Base-by-base conservation (phyloP, 345 rosid genomes). In the Anacardium occidentale region DNA sequence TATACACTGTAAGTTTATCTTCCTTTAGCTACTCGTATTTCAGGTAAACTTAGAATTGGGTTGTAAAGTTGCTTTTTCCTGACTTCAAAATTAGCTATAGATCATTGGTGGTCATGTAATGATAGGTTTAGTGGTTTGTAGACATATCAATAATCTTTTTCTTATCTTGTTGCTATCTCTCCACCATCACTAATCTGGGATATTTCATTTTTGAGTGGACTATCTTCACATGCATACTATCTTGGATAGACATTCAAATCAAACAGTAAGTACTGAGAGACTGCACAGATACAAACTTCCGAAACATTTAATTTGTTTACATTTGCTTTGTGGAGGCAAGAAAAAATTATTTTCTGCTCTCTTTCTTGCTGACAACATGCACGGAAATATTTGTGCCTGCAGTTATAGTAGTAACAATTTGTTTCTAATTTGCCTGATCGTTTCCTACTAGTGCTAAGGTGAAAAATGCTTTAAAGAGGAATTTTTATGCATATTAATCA, bases 1-100 rank as follows among this genome's bases (percentile, higher is more conserved):
- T 93, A 66, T 93, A 93, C 84, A 93, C 99, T 57, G 97, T 91
- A 81, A 86, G 96, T 83, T 68, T 55, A 53, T 64, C 9, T 65
- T 21, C n/a, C 17, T 64, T 26, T 7, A 4, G 21, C 22, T 64
- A 15, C 47, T 21, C 1, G 14, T 3, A n/a, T n/a, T 72, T n/a
- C 62, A 34, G 25, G 13, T 20, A 21, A 50, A 66, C 22, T 50
- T 25, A 17, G 21, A 15, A 15, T 10, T 50, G 22, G 37, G 4
- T 8, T 11, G 55, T 29, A 10, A 10, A 24, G 58, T 26, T 5
- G 42, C 42, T 37, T 9, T 6, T 37, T 8, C 42, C 9, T 1
- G 42, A 37, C 10, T 37, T 37, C 42, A 37, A 9, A 37, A 37
- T 6, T 37, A 37, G 42, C 7, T 37, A 37, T 37, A 7, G 9